Percentiles rank a stretch among this genome's conserved stretches.
phyloP scores from a whole-genome alignment of 768 basidiomycete species.

The Termitomyces sp. region DNA sequence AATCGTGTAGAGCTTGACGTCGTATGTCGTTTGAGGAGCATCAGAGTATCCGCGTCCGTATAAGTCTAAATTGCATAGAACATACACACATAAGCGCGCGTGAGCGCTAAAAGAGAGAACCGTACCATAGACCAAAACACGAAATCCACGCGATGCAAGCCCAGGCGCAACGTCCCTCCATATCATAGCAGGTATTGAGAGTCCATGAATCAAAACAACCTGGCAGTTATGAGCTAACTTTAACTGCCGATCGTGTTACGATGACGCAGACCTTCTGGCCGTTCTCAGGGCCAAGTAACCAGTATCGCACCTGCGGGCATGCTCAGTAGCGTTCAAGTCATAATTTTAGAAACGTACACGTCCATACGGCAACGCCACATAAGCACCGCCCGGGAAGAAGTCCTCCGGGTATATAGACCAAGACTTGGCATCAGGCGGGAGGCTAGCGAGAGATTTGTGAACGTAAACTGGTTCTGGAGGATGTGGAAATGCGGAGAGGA shows the following conservation, averaged over 20 bases:
- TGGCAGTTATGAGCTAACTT: conserved; percentile 20
- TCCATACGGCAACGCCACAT: conserved; percentile 64
- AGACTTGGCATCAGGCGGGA: conserved; percentile 51
- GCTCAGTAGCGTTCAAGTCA: neutral
- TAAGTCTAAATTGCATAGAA: conserved; percentile 46
- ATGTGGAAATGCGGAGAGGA: conserved; percentile 63
- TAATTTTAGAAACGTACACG: conserved; percentile 29
- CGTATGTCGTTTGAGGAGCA: conserved; percentile 68
- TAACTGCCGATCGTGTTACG: neutral
- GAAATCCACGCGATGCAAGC: conserved; percentile 60
- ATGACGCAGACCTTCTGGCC: conserved; percentile 54
- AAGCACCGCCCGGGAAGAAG: conserved; percentile 60
- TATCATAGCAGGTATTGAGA: conserved; percentile 72
- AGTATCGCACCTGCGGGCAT: conserved; percentile 59
- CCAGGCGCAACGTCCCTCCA: conserved; percentile 74
- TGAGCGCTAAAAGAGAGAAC: neutral
- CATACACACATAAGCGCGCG: neutral
- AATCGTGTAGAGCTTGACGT: conserved; percentile 59
- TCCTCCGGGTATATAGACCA: conserved; percentile 74
- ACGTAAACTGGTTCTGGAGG: conserved; percentile 48
- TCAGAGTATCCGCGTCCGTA: conserved; percentile 85
- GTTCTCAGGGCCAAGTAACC: conserved; percentile 68
- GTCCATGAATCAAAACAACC: conserved; percentile 76
- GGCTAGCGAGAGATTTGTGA: conserved; percentile 56
- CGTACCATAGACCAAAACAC: conserved; percentile 72